Evolutionary conservation across 345 rosid genomes (phyloP).

Genomic region (Acer campestre): DNA sequence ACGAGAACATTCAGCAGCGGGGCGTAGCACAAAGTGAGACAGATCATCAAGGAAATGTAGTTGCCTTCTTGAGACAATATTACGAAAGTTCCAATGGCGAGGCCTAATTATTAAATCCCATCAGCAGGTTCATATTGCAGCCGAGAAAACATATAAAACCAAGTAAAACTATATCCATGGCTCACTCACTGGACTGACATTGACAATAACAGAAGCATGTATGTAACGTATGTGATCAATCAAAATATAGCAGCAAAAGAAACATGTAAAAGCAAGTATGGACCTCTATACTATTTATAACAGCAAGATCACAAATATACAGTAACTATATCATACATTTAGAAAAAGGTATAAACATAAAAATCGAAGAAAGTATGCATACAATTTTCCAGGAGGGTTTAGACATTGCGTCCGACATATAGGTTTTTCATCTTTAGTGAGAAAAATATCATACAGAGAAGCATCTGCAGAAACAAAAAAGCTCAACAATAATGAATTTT

Average conservation of each 20-base stretch:
- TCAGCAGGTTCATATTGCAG: background rate
- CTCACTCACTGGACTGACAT: background rate
- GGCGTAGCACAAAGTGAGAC: slow-evolving; percentile 22
- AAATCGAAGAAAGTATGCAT: slow-evolving; percentile 3
- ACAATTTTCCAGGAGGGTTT: slow-evolving; percentile 31
- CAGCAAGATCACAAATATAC: background rate
- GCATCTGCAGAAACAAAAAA: slow-evolving; percentile 15
- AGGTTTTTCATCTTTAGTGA: slow-evolving; percentile 27
- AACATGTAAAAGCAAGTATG: background rate
- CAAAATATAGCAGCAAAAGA: background rate
- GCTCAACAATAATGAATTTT: background rate
- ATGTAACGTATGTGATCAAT: background rate
- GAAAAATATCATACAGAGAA: slow-evolving; percentile 10
- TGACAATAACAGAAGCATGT: background rate
- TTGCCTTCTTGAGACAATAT: slow-evolving; percentile 16
- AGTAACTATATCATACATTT: background rate
- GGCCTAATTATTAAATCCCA: slow-evolving; percentile 23
- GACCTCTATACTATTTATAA: background rate
- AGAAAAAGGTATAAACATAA: background rate
- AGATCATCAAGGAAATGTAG: slow-evolving; percentile 10
- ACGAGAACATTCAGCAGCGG: slow-evolving; percentile 29
- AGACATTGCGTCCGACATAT: slow-evolving; percentile 33
- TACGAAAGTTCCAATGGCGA: slow-evolving; percentile 12
- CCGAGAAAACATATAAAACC: background rate
- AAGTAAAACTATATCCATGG: no score